Evolutionary conservation across 1,139 yeast species (phyloP).

Genomic region (Candida labiduridarum): DNA sequence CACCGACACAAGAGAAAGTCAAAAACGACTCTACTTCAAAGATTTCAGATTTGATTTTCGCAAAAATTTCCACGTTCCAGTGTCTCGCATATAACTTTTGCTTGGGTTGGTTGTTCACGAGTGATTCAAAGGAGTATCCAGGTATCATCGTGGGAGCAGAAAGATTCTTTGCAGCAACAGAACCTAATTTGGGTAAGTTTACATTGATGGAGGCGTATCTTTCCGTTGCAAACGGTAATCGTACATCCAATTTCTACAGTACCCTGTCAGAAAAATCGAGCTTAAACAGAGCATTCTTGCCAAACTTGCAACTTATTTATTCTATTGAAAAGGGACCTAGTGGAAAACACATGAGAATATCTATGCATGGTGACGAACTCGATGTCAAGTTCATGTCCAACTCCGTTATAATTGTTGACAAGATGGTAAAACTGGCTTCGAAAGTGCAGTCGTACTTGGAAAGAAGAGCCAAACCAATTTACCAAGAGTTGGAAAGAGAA

Average conservation of each 20-base stretch:
- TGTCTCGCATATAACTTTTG: slow-evolving; percentile 69
- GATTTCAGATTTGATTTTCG: slow-evolving; percentile 22
- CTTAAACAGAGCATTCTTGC: slow-evolving; percentile 65
- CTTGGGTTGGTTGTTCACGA: slow-evolving; percentile 70
- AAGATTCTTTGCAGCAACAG: slow-evolving; percentile 63
- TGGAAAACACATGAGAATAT: slow-evolving; percentile 38
- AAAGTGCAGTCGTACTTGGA: slow-evolving; percentile 42
- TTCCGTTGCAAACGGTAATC: slow-evolving; percentile 64
- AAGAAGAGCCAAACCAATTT: slow-evolving; percentile 16
- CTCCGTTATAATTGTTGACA: slow-evolving; percentile 51
- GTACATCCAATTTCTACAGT: slow-evolving; percentile 54
- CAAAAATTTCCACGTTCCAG: slow-evolving; percentile 53
- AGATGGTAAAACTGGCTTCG: slow-evolving; percentile 46
- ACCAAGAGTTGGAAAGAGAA: slow-evolving; percentile 6
- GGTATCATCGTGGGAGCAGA: slow-evolving; percentile 83
- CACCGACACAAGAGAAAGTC: neutral
- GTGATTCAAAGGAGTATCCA: slow-evolving; percentile 47
- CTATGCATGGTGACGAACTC: slow-evolving; percentile 64
- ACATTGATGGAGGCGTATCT: slow-evolving; percentile 65
- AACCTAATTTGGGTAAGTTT: slow-evolving; percentile 63
- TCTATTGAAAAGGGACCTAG: slow-evolving; percentile 36
- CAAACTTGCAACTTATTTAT: slow-evolving; percentile 64
- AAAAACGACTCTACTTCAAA: neutral
- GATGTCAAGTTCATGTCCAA: slow-evolving; percentile 65
- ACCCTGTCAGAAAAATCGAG: slow-evolving; percentile 45